Percentiles rank a stretch among this genome's conserved stretches.
These are phyloP conservation scores for Tylopilus sp. DNA, from an alignment of 1,284 basidiomycete genomes.

Conservation along the genomic window DNA sequence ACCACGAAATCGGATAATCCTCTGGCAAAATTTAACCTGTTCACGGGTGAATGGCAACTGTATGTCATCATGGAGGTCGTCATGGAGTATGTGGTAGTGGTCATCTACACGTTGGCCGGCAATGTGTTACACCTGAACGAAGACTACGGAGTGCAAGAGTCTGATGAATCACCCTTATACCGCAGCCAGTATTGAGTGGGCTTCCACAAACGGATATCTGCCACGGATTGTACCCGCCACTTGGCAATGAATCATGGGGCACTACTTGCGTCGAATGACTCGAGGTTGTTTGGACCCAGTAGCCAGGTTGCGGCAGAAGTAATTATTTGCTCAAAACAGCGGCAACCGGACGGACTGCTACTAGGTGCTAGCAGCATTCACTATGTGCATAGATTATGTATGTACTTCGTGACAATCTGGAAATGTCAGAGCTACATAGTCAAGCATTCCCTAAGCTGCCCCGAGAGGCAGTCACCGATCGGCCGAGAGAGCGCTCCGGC, in stretches of 20 bases:
- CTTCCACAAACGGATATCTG: not conserved
- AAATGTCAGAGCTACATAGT: constrained; percentile 68
- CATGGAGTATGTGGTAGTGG: constrained; percentile 52
- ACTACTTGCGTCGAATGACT: not conserved
- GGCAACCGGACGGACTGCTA: not conserved
- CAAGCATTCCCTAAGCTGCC: constrained; percentile 61
- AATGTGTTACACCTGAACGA: constrained; percentile 31
- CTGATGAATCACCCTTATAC: constrained; percentile 35
- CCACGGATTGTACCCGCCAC: not conserved
- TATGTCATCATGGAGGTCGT: constrained; percentile 54
- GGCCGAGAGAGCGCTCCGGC: constrained; percentile 65
- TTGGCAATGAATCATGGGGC: not conserved
- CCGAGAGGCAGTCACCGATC: constrained; percentile 36
- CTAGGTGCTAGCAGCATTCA: not conserved
- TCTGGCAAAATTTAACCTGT: constrained; percentile 50
- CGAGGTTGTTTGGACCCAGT: not conserved
- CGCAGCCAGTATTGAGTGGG: constrained; percentile 18
- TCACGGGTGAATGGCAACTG: constrained; percentile 51
- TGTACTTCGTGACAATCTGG: not conserved
- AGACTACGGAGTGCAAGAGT: constrained; percentile 29
- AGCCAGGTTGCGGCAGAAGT: not conserved
- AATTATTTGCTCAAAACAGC: not conserved
- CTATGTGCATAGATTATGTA: not conserved
- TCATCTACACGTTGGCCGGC: constrained; percentile 47
- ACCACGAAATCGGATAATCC: constrained; percentile 5